Base-by-base conservation (phyloP, 2,329 filamentous ascomycete genomes). In the Septoria petroselini region DNA sequence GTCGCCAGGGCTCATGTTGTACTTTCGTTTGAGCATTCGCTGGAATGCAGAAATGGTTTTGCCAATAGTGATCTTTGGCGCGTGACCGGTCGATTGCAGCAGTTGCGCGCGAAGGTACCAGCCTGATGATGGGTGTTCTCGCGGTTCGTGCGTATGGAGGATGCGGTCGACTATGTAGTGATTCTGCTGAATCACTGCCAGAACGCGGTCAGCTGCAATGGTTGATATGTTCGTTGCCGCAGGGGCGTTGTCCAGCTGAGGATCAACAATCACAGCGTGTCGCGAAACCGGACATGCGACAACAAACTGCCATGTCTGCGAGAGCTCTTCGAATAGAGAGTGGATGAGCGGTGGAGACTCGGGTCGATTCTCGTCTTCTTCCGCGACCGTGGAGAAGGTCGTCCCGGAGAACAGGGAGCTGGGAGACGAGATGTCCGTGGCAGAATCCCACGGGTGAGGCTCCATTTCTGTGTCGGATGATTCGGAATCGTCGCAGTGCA, bases 231-330 rank as follows among this genome's bases (percentile, higher is more conserved):
- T 42, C 4, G 55, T 59, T 18, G 52, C 40, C 11, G 47, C 43
- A n/a, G 41, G 45, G 15, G 72, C 74, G 52, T 75, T 83, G 61
- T 84, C 75, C 3, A 85, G 61, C 0, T 85, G 82, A 0, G 82
- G 71, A 58, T 85, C 83, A 58, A 85, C 83, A 39, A 85, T 79
- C 50, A 73, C 75, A 1, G 79, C 77, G 0, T 58, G 61, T 0
- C 57, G 61, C 0, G 77, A 79, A 0, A 62, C 49, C 0, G 78
- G 73, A 53, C 83, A 80, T 0, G 73, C 76, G 1, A 85, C 75
- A 0, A 84, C 56, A 53, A 82, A 83, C 61, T 84, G 81, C 77
- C 78, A 84, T 9, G 80, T 81, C 12, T 70, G 71, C 0, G 82
- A 77, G 6, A 57, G 57, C 0, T 58, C 43, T 49, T 77, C 75